Evolutionary conservation across 208 protist species (phyloP), one percentile per base, ranked within the genome.

Genomic region (Acanthamoeba castellanii): DNA sequence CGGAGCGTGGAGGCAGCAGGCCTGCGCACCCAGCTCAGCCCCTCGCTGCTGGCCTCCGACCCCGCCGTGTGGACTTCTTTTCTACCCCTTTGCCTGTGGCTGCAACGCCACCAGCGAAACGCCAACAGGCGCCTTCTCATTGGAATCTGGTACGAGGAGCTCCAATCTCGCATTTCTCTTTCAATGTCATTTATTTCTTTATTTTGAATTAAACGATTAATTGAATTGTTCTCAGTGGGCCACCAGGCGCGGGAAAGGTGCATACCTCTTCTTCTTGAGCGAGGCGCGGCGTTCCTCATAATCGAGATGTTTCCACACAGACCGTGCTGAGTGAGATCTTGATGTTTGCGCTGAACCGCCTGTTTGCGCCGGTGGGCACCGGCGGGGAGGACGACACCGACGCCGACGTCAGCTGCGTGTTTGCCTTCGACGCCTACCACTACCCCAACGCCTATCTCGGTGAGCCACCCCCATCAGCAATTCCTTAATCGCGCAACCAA

Each of bases 401-500:
- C n/a, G n/a, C n/a, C n/a, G n/a, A n/a, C 25, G 81, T 61, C 20
- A 34, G 81, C 45, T 88, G 81, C 81, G 81, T 88, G 8, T 88
- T 88, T 57, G 81, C 47, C 30, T 88, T 88, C 45, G 81, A 88
- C 32, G 42, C 81, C 42, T 88, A 61, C n/a, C 81, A 88, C 81
- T 88, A 88, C 52, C 81, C 81, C 20, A 88, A 88, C 45, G 81
- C 81, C 52, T 88, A 88, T 32, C 81, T 88, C 52, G 81, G 81
- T 88, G 57, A 88, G 9, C 20, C n/a, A 30, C 22, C 30, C 45
- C 45, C 1, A 47, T 2, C 1, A 52, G 3, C 2, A 0, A 0
- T 32, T 52, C 18, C 52, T 59, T 9, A 88, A n/a, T 25, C 52
- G 20, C 81, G 27, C 3, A 47, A 47, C 45, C 45, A 9, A 47